Percentiles rank a stretch among this genome's conserved stretches.
Conservation (phyloP, 495 filamentous ascomycete species). For the Penicillium simplicissimum region DNA sequence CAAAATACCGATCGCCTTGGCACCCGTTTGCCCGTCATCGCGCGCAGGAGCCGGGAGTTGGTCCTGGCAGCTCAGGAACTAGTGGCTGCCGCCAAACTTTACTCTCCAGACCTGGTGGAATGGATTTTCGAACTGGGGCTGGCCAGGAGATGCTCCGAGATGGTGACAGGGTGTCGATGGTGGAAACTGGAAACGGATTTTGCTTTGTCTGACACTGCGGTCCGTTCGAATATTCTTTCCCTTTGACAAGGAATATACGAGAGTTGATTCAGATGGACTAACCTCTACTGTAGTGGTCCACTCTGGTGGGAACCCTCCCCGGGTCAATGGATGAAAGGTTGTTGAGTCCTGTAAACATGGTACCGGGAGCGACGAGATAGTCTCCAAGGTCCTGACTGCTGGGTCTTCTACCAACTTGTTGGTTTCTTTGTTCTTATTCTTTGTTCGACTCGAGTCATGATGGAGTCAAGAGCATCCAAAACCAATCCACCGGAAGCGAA, state of each 20-base stretch:
- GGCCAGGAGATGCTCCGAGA: not conserved
- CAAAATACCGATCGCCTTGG: conserved; percentile 9
- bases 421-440: not conserved
- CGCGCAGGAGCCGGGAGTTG: conserved; percentile 14
- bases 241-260: not conserved
- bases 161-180: too few relatives aligned
- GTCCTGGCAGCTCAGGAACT: conserved; percentile 14
- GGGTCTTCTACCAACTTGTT: not conserved
- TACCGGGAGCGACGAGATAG: not conserved
- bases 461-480: not conserved
- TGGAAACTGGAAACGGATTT: too few relatives aligned
- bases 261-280: not conserved
- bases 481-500: not conserved
- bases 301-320: not conserved
- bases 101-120: not conserved
- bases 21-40: conserved; percentile 16
- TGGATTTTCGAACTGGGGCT: not conserved
- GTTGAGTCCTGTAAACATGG: not conserved
- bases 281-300: not conserved
- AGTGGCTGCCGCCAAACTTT: conserved; percentile 14
- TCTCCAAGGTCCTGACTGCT: not conserved
- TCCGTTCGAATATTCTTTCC: not conserved
- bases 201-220: not conserved
- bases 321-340: not conserved
- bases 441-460: not conserved